Conservation (phyloP, 2,329 filamentous ascomycete species). For the Hysterium pulicare region DNA sequence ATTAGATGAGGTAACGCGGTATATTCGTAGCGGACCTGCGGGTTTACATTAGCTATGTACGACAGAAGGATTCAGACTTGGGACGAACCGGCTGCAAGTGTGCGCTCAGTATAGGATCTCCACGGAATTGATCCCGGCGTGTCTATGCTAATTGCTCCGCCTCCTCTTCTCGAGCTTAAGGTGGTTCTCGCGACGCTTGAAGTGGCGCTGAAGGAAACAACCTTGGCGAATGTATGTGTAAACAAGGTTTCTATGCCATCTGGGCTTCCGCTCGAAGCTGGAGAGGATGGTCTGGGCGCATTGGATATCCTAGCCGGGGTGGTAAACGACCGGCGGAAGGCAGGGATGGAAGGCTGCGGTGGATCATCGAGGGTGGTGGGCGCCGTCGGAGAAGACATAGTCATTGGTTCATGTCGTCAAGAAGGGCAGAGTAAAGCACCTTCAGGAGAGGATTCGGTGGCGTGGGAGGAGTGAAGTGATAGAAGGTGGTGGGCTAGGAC, state of each 20-base stretch:
- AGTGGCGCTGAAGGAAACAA: slow-evolving; percentile 59
- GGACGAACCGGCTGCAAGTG: slow-evolving; percentile 69
- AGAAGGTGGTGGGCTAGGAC: not conserved
- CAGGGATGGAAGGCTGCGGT: slow-evolving; percentile 16
- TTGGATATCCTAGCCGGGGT: slow-evolving; percentile 40
- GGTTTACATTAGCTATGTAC: slow-evolving; percentile 2
- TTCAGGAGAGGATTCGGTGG: not conserved
- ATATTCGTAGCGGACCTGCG: slow-evolving; percentile 72
- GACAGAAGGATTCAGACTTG: slow-evolving; percentile 7
- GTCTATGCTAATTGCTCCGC: slow-evolving; percentile 36
- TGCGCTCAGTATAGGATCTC: slow-evolving; percentile 73
- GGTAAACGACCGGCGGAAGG: slow-evolving; percentile 47
- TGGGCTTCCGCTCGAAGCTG: slow-evolving; percentile 39
- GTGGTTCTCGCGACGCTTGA: slow-evolving; percentile 27
- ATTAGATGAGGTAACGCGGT: slow-evolving; percentile 73
- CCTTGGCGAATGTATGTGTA: slow-evolving; percentile 68
- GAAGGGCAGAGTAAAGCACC: not conserved
- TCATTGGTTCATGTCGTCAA: slow-evolving; percentile 24
- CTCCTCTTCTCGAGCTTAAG: slow-evolving; percentile 30
- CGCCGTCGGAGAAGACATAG: slow-evolving; percentile 31
- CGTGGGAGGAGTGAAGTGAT: slow-evolving; percentile 1
- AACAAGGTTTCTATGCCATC: slow-evolving; percentile 66
- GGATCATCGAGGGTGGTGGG: slow-evolving; percentile 25
- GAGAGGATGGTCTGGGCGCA: slow-evolving; percentile 25
- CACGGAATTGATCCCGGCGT: slow-evolving; percentile 66